Base-by-base conservation (phyloP, 1,139 yeast species). In the Candida gigantensis region DNA sequence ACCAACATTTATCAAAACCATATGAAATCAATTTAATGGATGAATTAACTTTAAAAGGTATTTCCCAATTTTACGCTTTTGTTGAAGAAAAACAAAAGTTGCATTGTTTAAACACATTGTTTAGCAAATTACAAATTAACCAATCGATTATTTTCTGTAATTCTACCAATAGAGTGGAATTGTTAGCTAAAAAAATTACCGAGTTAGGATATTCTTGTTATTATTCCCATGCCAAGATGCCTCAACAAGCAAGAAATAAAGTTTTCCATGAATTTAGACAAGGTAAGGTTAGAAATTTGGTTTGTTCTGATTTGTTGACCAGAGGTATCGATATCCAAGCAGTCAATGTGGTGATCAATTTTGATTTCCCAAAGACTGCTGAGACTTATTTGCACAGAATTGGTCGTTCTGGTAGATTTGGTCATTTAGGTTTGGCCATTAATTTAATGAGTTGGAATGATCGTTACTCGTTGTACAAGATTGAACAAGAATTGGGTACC, bases 311-410 rank as follows among this genome's bases (percentile, higher is more conserved):
- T 69, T 75, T 92, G 49, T 77, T 94, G 51, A 92, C 98, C 25
- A 87, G 98, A 76, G 98, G 98, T 79, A 92, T 92, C 53, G 99
- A 92, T 74, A 92, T 92, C 53, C 98, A 94, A 65, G 97, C 97
- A 9, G 99, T 92, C 47, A 94, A 94, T 57, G 98, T 92, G 34
- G 98, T 92, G 39, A 87, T 92, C 55, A 92, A 92, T 67, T 94
- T 92, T 63, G 98, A 92, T 65, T 92, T 92, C 81, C 98, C 99
- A 44, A 92, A 92, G 64, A 89, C 87, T 41, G 97, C 97, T 8
- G 98, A 92, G 65, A 92, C 97, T 29, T 92, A 92, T 63, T 77
- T 92, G 53, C 98, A 92, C 68, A 86, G 98, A 77, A 94, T 92
- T 56, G 97, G 99, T 74, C 90, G 99, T 73, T 89, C 97, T 3